Evolutionary conservation across 352 stramenopile species (phyloP), one percentile per base, ranked within the genome.

Genomic region (Aphanomyces astaci): DNA sequence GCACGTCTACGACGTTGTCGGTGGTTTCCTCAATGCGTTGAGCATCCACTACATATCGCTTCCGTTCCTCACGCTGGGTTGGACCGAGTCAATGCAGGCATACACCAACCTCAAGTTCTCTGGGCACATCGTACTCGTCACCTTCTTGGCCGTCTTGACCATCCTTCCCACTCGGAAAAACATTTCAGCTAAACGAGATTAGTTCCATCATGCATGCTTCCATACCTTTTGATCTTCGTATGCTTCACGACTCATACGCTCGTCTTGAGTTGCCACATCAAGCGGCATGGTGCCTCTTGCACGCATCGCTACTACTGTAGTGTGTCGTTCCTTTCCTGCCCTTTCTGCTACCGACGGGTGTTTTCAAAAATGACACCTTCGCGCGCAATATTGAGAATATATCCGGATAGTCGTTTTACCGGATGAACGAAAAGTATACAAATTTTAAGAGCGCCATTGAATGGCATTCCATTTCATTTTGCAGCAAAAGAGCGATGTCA

Each of bases 1-100:
- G 72, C 2, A 27, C 11, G 24, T 90, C 11, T 90, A 90, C 72
- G 80, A 90, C 66, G 4, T 87, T 3, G 27, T 87, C n/a, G 77
- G 81, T 65, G 75, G 75, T 31, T 7, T 88, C 39, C 39, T 73
- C 27, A 88, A 80, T 31, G 64, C 76, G 5, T 64, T 87, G 13
- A 75, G 71, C 25, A 84, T 88, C 73, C 76, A 89, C 72, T 89
- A 87, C 73, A 83, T 88, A 32, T 81, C 83, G 24, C 81, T 91
- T 71, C 78, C 81, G 39, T 89, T 91, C 72, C 77, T 82, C 63
- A 75, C 80, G 53, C 86, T 90, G 76, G 88, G 79, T 65, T 84
- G 76, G 77, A 79, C 86, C 63, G 49, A 90, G 68, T 89, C 84
- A 69, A 59, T 89, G 25, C 71, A 74, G 49, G 75, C 79, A 53